Percentiles rank a stretch among this genome's conserved stretches.
Conservation (phyloP, 1,139 yeast species). For the Scheffersomyces quercinus region DNA sequence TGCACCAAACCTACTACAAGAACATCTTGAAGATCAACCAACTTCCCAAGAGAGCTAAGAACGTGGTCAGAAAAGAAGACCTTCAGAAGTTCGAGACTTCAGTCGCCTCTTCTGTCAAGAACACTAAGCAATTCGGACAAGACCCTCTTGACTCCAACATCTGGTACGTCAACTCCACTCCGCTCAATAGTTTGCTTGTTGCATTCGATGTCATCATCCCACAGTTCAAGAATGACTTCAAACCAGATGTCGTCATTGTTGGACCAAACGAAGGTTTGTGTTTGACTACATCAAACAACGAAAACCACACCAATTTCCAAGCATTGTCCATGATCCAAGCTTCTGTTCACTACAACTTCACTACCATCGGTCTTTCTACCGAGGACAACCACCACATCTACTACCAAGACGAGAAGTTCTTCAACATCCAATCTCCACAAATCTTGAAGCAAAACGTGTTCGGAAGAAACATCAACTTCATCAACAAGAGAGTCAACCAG, state of each 20-base stretch:
- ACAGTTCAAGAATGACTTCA: constrained; percentile 24
- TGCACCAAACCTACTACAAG: constrained; percentile 31
- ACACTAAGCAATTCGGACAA: constrained; percentile 24
- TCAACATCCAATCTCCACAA: constrained; percentile 15
- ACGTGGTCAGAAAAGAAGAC: constrained; percentile 15
- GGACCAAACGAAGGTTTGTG: constrained; percentile 41
- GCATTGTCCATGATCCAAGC: constrained; percentile 6
- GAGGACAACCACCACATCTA: constrained; percentile 32
- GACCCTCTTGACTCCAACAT: constrained; percentile 35
- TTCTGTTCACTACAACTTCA: constrained; percentile 20
- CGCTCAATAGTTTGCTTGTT: constrained; percentile 30
- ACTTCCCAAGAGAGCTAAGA: constrained; percentile 20
- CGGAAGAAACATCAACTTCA: constrained; percentile 25
- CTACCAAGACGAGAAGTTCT: constrained; percentile 32
- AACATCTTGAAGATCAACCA: constrained; percentile 18
- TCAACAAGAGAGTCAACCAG: constrained; percentile 23
- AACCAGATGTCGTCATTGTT: constrained; percentile 39
- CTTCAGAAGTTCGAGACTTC: not conserved
- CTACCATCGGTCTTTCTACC: constrained; percentile 30
- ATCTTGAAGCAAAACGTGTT: constrained; percentile 23
- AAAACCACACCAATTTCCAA: constrained; percentile 3
- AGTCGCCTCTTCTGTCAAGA: not conserved
- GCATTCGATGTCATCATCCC: constrained; percentile 39
- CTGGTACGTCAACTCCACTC: constrained; percentile 43
- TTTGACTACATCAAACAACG: constrained; percentile 10